Percentiles rank a stretch among this genome's conserved stretches.
These are phyloP conservation scores for Arabis hirsuta DNA, from an alignment of 345 rosid species.

Conservation along the genomic window DNA sequence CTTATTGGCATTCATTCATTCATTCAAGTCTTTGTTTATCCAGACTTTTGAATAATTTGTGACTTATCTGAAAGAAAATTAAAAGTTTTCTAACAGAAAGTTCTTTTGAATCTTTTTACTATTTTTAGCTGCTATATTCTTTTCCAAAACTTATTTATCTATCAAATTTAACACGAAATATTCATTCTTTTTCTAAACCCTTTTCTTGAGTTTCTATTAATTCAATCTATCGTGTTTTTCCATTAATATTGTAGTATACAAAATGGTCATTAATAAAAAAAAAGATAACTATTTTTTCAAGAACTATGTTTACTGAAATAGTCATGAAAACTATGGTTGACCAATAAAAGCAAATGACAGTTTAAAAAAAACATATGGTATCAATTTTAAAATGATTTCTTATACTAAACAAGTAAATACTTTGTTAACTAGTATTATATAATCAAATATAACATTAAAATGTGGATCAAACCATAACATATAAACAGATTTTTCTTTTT, in stretches of 20 bases:
- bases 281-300: not conserved
- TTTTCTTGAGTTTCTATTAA: not conserved
- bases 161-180: no score
- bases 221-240: no score
- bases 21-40: conserved; percentile 7
- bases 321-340: not conserved
- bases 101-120: no score
- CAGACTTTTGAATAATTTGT: not conserved
- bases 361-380: no score
- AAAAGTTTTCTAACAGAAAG: no score
- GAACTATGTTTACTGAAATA: not conserved
- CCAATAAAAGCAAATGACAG: no score
- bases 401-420: no score
- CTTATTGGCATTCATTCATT: no score
- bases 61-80: not conserved
- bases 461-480: not conserved
- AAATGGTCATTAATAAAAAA: not conserved
- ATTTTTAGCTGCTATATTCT: not conserved
- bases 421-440: not conserved
- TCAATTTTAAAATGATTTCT: no score
- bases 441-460: not conserved
- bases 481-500: no score
- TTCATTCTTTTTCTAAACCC: not conserved
- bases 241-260: not conserved
- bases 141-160: not conserved